phyloP scores from a whole-genome alignment of 352 stramenopile genomes.

The Pythium volutum region DNA sequence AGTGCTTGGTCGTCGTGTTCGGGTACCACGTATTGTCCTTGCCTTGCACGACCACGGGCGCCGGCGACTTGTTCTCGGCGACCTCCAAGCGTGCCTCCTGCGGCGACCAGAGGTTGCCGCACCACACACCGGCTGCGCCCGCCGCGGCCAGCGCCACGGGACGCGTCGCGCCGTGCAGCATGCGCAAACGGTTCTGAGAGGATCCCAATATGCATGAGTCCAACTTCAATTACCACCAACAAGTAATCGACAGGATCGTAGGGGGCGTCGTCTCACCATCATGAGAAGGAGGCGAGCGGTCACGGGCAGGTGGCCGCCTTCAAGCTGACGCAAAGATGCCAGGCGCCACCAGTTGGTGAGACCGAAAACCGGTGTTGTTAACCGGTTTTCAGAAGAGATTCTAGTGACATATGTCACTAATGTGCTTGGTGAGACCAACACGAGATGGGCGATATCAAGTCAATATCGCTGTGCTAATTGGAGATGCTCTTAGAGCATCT shows the following conservation, averaged over 20 bases:
- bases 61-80: neutral
- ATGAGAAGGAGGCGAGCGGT: no score
- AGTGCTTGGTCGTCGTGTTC: slow-evolving; percentile 85
- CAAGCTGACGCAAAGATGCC: neutral
- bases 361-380: neutral
- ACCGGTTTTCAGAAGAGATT: neutral
- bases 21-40: slow-evolving; percentile 55
- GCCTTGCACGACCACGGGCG: slow-evolving; percentile 19
- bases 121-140: slow-evolving; percentile 31
- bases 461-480: no score
- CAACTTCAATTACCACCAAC: neutral
- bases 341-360: slow-evolving; percentile 1
- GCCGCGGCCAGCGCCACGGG: slow-evolving; percentile 33
- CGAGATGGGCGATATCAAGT: no score
- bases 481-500: no score
- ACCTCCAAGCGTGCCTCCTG: slow-evolving; percentile 11
- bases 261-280: no score
- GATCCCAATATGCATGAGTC: neutral
- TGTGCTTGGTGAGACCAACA: no score
- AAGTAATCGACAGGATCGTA: neutral
- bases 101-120: slow-evolving; percentile 25
- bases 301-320: neutral
- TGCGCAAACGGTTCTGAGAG: slow-evolving; percentile 23
- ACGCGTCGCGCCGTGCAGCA: slow-evolving; percentile 9
- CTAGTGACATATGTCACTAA: no score